Evolutionary conservation across 31 red algal species (phyloP).

Genomic region (Bonnemaisonia californica): DNA sequence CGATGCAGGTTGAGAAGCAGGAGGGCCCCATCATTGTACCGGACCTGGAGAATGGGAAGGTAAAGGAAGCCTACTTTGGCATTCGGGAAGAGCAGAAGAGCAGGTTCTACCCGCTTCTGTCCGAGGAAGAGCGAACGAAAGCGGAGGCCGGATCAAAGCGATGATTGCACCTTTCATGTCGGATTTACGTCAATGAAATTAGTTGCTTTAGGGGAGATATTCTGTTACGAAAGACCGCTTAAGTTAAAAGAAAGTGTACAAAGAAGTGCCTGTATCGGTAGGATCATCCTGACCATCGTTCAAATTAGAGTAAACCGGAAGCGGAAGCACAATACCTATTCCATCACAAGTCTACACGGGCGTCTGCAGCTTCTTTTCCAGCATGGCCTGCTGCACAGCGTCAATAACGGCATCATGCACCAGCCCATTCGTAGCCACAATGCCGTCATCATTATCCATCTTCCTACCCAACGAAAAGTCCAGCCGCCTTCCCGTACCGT

Average conservation of each 20-base stretch:
- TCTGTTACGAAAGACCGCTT: too few relatives aligned
- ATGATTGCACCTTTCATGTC: too few relatives aligned
- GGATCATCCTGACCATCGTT: too few relatives aligned
- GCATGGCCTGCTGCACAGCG: slow-evolving; percentile 71
- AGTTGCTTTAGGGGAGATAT: too few relatives aligned
- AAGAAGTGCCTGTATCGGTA: too few relatives aligned
- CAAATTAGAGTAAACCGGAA: too few relatives aligned
- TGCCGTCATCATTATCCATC: slow-evolving; percentile 89
- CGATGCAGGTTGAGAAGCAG: slow-evolving; percentile 20
- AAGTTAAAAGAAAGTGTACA: too few relatives aligned
- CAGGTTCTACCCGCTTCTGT: slow-evolving; percentile 22
- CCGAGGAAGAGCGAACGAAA: background rate
- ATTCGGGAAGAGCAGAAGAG: slow-evolving; percentile 38
- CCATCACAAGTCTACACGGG: too few relatives aligned
- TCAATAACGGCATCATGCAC: slow-evolving; percentile 81
- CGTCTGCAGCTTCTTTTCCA: too few relatives aligned
- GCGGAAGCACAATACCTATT: too few relatives aligned
- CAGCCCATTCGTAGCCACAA: slow-evolving; percentile 94
- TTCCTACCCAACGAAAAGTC: slow-evolving; percentile 89
- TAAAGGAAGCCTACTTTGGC: slow-evolving; percentile 42
- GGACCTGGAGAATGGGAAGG: slow-evolving; percentile 12
- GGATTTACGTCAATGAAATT: too few relatives aligned
- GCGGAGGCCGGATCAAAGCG: background rate
- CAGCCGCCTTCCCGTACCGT: slow-evolving; percentile 77
- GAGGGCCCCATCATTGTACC: slow-evolving; percentile 7